These are phyloP conservation scores for Calophaca sinica DNA, from an alignment of 306 rosid genomes.

Conservation along the genomic window DNA sequence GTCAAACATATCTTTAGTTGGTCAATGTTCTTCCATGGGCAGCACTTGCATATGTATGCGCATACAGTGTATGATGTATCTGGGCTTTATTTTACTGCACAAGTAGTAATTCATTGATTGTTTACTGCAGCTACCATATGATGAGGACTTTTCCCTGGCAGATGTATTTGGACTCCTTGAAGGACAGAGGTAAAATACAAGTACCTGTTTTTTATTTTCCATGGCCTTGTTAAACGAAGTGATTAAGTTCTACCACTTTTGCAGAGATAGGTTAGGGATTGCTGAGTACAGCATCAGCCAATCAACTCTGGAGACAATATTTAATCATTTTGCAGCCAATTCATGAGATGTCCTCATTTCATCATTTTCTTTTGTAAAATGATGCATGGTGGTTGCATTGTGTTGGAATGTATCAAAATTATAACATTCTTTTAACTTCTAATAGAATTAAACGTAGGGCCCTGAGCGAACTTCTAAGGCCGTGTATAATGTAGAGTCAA, in stretches of 20 bases:
- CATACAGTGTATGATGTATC: constrained; percentile 13
- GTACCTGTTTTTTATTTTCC: constrained; percentile 26
- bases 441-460: constrained; percentile 26
- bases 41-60: constrained; percentile 1
- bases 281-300: constrained; percentile 96
- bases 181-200: constrained; percentile 65
- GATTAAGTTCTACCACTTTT: constrained; percentile 42
- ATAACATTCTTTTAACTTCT: constrained; percentile 32
- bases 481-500: constrained; percentile 37
- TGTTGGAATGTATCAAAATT: constrained; percentile 26
- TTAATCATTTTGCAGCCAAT: constrained; percentile 89
- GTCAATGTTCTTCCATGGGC: constrained; percentile 2
- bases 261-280: constrained; percentile 73
- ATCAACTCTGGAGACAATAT: constrained; percentile 90
- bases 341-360: constrained; percentile 49
- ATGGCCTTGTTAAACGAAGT: constrained; percentile 22
- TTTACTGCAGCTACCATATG: constrained; percentile 72
- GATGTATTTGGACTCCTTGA: constrained; percentile 93
- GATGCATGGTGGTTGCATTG: background rate
- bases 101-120: constrained; percentile 42
- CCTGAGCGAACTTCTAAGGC: constrained; percentile 20
- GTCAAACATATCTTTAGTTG: constrained; percentile 26
- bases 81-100: constrained; percentile 14
- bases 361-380: constrained; percentile 9
- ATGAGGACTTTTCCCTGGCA: constrained; percentile 76